phyloP scores from a whole-genome alignment of 2,329 filamentous ascomycete genomes.

The Cercospora brassicicola region DNA sequence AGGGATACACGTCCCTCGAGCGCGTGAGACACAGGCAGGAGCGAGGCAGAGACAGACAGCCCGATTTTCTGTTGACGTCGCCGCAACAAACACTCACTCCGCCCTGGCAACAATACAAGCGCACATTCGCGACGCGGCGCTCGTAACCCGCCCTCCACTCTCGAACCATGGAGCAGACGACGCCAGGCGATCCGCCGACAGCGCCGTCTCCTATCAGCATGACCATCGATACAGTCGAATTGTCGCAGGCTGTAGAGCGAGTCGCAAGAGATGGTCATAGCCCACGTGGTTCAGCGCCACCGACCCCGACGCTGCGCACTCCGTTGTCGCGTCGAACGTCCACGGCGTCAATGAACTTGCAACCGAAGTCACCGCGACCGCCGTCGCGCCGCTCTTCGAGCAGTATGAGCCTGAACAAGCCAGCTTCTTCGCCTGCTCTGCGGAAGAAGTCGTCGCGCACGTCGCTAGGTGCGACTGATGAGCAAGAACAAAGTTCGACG shows the following conservation, averaged over 20 bases:
- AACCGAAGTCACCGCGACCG: conserved; percentile 21
- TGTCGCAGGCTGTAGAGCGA: conserved; percentile 17
- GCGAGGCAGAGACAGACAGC: neutral
- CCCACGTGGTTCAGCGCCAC: conserved; percentile 20
- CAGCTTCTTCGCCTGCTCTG: conserved; percentile 24
- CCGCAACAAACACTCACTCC: neutral
- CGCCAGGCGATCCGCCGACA: neutral
- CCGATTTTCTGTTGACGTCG: neutral
- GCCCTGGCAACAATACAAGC: neutral
- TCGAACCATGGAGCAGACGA: conserved; percentile 1
- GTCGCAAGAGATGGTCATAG: conserved; percentile 16
- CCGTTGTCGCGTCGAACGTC: conserved; percentile 23
- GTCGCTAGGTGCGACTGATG: conserved; percentile 31
- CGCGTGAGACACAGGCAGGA: neutral
- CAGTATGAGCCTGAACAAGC: conserved; percentile 29
- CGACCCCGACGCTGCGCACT: conserved; percentile 22
- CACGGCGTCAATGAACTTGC: conserved; percentile 13
- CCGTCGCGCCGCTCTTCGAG: conserved; percentile 32
- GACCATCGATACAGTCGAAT: conserved; percentile 8
- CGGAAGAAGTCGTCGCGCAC: conserved; percentile 30
- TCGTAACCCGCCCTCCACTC: neutral
- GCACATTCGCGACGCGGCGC: neutral
- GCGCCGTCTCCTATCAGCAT: conserved; percentile 1
- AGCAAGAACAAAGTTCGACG: conserved; percentile 31
- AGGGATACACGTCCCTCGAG: conserved; percentile 1